Base-by-base conservation (phyloP, 164 flowering plant genomes). In the Santalum album region DNA sequence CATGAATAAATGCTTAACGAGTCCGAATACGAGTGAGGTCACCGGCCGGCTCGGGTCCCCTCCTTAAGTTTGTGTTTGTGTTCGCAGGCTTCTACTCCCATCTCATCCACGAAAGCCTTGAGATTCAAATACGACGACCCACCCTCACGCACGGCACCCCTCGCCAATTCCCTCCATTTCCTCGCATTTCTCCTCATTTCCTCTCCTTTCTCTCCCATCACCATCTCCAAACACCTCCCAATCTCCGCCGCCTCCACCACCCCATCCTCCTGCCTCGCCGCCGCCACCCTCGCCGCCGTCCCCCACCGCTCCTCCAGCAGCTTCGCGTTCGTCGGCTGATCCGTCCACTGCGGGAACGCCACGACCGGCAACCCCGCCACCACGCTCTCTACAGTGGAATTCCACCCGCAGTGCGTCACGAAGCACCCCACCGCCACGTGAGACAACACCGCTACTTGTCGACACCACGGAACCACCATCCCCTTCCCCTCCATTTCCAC, bases 251-350 rank as follows among this genome's bases (percentile, higher is more conserved):
- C 58, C 16, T 56, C 77, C 23, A 83, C 69, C 1, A 73, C 18
- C 22, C 61, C 73, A 12, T 67, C 79, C 11, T 54, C 74, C 16
- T 25, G 36, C 14, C 19, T 59, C 32, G 9, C 59, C 38, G 51
- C 76, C 25, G 80, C 65, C 32, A 69, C 72, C 3, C 34, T 4
- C 34, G 9, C 34, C 9, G 87, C 94, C 0, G 36, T 62, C 63
- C 55, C 54, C 87, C 87, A 81, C 20, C 71, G 72, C 15, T 75
- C 78, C 50, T 72, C 75, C 21, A 85, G 47, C 54, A 82, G 32
- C 80, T 75, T 81, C 7, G 84, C 82, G 63, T 79, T 81, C 6
- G 80, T 75, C 14, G 48, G 14, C 25, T 85, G 94, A 27, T 86
- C 94, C 0, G 78, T n/a, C 65, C 69, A 79, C 21, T 68, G 75